Evolutionary conservation across 805 yeast species (phyloP).

Genomic region (Candida insectorum): DNA sequence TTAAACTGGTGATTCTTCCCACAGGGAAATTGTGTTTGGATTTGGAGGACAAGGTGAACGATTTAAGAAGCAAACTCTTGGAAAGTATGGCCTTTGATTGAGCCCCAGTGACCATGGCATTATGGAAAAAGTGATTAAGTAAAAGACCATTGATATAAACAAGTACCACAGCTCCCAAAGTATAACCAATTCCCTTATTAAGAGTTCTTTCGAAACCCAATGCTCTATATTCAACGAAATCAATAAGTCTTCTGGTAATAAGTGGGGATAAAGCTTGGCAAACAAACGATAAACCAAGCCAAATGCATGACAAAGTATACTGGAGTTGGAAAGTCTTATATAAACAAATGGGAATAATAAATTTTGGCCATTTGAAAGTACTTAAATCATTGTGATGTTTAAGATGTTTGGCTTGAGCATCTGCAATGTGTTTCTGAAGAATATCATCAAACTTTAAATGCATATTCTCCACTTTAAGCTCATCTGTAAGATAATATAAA

Average conservation of each 20-base stretch:
- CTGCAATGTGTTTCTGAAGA: slow-evolving; percentile 19
- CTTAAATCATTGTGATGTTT: slow-evolving; percentile 14
- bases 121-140: slow-evolving; percentile 40
- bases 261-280: slow-evolving; percentile 61
- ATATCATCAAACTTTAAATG: slow-evolving; percentile 24
- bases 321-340: slow-evolving; percentile 48
- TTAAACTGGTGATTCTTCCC: slow-evolving; percentile 39
- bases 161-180: slow-evolving; percentile 63
- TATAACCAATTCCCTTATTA: slow-evolving; percentile 71
- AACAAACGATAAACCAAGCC: slow-evolving; percentile 45
- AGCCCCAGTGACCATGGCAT: slow-evolving; percentile 42
- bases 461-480: slow-evolving; percentile 34
- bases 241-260: slow-evolving; percentile 60
- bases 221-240: slow-evolving; percentile 51
- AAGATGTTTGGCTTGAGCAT: slow-evolving; percentile 18
- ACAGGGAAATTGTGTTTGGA: slow-evolving; percentile 31
- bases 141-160: slow-evolving; percentile 43
- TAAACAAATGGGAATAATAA: slow-evolving; percentile 41
- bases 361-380: slow-evolving; percentile 38
- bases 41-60: slow-evolving; percentile 33
- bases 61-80: slow-evolving; percentile 34
- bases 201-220: slow-evolving; percentile 37
- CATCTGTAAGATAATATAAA: slow-evolving; percentile 33
- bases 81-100: slow-evolving; percentile 38
- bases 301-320: slow-evolving; percentile 37